phyloP scores from a whole-genome alignment of 2,329 filamentous ascomycete species.

The Scedosporium aurantiacum region DNA sequence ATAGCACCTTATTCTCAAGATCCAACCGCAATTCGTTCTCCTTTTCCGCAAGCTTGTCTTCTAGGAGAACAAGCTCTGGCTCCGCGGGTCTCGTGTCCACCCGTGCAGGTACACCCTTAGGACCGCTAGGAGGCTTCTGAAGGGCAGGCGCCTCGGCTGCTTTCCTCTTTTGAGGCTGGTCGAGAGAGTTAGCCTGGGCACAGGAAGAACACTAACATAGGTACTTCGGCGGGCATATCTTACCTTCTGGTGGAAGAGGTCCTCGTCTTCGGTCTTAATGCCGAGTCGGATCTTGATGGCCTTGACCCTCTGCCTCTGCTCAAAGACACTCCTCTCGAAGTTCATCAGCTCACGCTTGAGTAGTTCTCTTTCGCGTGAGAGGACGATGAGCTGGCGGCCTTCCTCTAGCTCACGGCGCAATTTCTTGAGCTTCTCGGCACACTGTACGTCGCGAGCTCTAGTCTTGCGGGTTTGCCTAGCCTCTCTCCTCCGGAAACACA shows the following conservation, averaged over 20 bases:
- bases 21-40: constrained; percentile 70
- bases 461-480: constrained; percentile 93
- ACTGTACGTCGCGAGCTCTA: constrained; percentile 82
- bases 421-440: constrained; percentile 87
- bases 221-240: constrained; percentile 17
- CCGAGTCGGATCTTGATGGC: constrained; percentile 78
- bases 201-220: constrained; percentile 10
- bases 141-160: constrained; percentile 45
- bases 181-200: constrained; percentile 23
- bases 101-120: constrained; percentile 59
- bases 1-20: constrained; percentile 76
- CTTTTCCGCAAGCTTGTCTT: constrained; percentile 69
- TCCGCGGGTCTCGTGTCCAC: constrained; percentile 62
- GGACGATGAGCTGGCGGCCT: constrained; percentile 65
- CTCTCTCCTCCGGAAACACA: constrained; percentile 93
- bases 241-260: constrained; percentile 90
- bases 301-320: constrained; percentile 72
- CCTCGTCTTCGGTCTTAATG: constrained; percentile 88
- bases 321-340: constrained; percentile 67
- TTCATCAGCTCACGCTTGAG: constrained; percentile 67
- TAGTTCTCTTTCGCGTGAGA: constrained; percentile 70
- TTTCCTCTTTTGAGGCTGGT: constrained; percentile 61
- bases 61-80: constrained; percentile 64
- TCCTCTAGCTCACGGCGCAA: constrained; percentile 85
- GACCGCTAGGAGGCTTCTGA: constrained; percentile 50